phyloP scores from a whole-genome alignment of 2,329 filamentous ascomycete species.

The Leptographium flavum region DNA sequence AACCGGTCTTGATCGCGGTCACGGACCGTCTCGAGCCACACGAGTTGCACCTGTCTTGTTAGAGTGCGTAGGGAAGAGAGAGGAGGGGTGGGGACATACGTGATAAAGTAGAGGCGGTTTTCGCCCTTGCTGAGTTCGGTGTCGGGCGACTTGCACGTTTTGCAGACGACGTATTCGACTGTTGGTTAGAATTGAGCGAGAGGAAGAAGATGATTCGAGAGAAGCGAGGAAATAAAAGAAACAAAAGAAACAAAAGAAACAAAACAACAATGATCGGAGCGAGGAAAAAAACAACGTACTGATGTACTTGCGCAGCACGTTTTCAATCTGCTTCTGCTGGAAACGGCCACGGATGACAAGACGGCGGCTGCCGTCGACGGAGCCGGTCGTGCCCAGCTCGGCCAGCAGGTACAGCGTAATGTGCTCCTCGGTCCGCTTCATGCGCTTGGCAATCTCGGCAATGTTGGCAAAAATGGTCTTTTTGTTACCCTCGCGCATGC shows the following conservation, averaged over 20 bases:
- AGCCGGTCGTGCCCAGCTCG: slow-evolving; percentile 93
- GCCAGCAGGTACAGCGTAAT: slow-evolving; percentile 95
- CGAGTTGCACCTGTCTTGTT: slow-evolving; percentile 11
- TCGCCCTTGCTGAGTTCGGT: slow-evolving; percentile 97
- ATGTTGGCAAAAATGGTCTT: slow-evolving; percentile 99
- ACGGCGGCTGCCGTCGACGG: slow-evolving; percentile 81
- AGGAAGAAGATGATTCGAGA: slow-evolving; percentile 6
- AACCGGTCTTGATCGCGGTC: slow-evolving; percentile 98
- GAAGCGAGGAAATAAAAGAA: too few relatives aligned
- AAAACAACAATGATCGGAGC: background rate
- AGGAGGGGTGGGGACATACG: slow-evolving; percentile 19
- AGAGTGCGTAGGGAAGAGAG: background rate
- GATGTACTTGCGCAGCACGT: slow-evolving; percentile 89
- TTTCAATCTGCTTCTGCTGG: slow-evolving; percentile 99
- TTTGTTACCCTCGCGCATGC: slow-evolving; percentile 98
- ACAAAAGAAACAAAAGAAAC: too few relatives aligned
- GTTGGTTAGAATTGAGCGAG: slow-evolving; percentile 23
- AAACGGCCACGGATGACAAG: slow-evolving; percentile 93
- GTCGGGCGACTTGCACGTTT: slow-evolving; percentile 89
- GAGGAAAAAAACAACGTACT: slow-evolving; percentile 38
- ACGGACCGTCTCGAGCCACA: slow-evolving; percentile 75
- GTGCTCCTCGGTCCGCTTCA: slow-evolving; percentile 98
- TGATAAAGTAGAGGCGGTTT: slow-evolving; percentile 98
- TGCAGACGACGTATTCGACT: slow-evolving; percentile 95
- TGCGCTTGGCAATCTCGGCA: slow-evolving; percentile 94